phyloP scores from a whole-genome alignment of 1,284 basidiomycete species.

The Pterulicium gracile region DNA sequence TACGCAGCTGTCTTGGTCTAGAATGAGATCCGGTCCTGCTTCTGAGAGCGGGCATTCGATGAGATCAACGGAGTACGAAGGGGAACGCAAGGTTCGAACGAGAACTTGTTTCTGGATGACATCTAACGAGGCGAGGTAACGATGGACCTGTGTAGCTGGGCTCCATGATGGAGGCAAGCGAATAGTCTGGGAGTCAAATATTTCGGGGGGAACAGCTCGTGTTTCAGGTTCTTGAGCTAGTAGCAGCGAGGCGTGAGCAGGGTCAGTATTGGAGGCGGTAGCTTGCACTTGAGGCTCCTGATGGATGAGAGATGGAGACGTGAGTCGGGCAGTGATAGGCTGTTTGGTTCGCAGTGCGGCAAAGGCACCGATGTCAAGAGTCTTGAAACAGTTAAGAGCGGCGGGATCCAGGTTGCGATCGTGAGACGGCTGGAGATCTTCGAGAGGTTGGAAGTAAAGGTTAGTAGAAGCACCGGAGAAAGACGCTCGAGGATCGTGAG shows the following conservation, averaged over 20 bases:
- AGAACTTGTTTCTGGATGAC: conserved; percentile 57
- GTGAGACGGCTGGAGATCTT: too few species aligned
- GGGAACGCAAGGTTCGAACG: conserved; percentile 34
- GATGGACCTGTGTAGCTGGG: conserved; percentile 32
- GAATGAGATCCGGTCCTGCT: conserved; percentile 39
- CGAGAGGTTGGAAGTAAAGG: too few species aligned
- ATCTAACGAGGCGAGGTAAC: conserved; percentile 55
- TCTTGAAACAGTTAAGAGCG: background rate
- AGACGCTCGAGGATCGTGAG: too few species aligned
- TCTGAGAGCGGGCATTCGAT: conserved; percentile 48
- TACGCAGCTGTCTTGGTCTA: conserved; percentile 47
- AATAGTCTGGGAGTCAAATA: conserved; percentile 40
- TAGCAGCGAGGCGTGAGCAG: background rate
- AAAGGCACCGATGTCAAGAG: background rate
- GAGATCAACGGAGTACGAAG: conserved; percentile 36
- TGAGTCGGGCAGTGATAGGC: background rate
- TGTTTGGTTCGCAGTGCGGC: background rate
- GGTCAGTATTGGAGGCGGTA: background rate
- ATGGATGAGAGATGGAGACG: background rate
- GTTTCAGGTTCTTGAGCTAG: background rate
- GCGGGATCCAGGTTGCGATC: background rate
- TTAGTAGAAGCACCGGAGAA: too few species aligned
- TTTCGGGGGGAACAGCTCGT: conserved; percentile 23
- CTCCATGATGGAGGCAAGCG: conserved; percentile 25
- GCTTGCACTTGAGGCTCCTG: background rate